Percentiles rank a stretch among this genome's conserved stretches.
phyloP scores from a whole-genome alignment of 805 yeast species.

The Suhomyces xylopsoci region DNA sequence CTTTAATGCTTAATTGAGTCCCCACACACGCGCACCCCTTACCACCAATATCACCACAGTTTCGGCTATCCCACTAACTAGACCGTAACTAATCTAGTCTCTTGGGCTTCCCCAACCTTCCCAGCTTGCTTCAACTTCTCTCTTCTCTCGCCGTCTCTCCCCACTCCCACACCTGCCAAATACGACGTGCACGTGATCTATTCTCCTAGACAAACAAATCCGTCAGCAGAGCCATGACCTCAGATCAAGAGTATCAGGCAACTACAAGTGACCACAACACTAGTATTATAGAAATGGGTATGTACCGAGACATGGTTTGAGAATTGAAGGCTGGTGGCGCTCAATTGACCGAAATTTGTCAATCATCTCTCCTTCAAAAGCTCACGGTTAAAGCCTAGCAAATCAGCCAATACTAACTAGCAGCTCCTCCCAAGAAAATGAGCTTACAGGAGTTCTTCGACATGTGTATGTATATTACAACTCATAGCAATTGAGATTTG shows the following conservation, averaged over 20 bases:
- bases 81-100: not conserved
- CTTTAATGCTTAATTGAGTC: not conserved
- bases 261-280: not conserved
- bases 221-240: constrained; percentile 3
- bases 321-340: not conserved
- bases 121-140: too few species aligned
- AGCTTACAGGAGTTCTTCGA: constrained; percentile 46
- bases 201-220: not conserved
- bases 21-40: not conserved
- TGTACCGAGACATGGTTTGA: not conserved
- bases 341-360: not conserved
- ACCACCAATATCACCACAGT: not conserved
- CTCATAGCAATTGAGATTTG: not conserved
- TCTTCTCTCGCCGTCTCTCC: not conserved
- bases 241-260: not conserved
- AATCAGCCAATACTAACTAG: constrained; percentile 10
- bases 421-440: constrained; percentile 46
- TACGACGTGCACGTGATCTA: not conserved
- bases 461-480: constrained; percentile 36
- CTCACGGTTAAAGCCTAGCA: not conserved
- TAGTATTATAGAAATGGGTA: not conserved
- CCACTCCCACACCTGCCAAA: not conserved
- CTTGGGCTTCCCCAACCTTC: too few species aligned
- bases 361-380: not conserved
- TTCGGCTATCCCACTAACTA: not conserved